Evolutionary conservation across 495 filamentous ascomycete genomes (phyloP), one percentile per base, ranked within the genome.

Genomic region (Usnea hakonensis): DNA sequence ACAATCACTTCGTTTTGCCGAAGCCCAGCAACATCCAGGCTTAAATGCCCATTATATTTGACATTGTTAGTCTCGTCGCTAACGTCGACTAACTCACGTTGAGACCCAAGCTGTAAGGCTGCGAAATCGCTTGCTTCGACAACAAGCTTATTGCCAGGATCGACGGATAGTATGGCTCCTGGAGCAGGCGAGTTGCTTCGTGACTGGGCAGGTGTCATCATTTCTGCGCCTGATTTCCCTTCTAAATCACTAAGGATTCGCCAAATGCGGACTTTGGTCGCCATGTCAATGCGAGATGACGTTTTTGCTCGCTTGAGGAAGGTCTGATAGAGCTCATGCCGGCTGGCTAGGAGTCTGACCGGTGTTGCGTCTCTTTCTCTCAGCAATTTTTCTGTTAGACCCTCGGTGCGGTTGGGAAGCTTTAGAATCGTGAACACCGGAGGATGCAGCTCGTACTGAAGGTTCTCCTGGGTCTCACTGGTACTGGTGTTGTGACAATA

Each of bases 381-480:
- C 61, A 89, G 68, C 2, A 78, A 71, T 63, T 86, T 79, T 17
- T 79, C 77, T 7, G 86, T 81, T n/a, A 80, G 83, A 11, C 73
- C 79, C 23, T 79, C 77, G 40, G 74, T 75, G 60, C 48, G 60
- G 61, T 81, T 81, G 66, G 83, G 81, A 13, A 97, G 77, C 64
- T 91, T 91, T 66, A 95, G 83, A 48, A 98, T 82, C 1, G 87
- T 91, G 74, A 96, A 90, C 26, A 96, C 81, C 2, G 90, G 91
- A 23, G 92, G 95, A 67, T 91, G 82, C 37, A 89, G 77, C 71
- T 98, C 94, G 66, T 88, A 93, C 68, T 88, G 81, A 11, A 96
- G 71, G 59, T 96, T 91, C 30, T 81, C 72, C n/a, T 71, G 43
- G 10, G 75, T 74, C 2, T 73, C 75, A 19, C 80, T 78, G 44